A percentile compares a stretch with the other conserved stretches of the same genome.
Evolutionary conservation across 805 yeast species (phyloP).

Genomic region (Candida ovalis): DNA sequence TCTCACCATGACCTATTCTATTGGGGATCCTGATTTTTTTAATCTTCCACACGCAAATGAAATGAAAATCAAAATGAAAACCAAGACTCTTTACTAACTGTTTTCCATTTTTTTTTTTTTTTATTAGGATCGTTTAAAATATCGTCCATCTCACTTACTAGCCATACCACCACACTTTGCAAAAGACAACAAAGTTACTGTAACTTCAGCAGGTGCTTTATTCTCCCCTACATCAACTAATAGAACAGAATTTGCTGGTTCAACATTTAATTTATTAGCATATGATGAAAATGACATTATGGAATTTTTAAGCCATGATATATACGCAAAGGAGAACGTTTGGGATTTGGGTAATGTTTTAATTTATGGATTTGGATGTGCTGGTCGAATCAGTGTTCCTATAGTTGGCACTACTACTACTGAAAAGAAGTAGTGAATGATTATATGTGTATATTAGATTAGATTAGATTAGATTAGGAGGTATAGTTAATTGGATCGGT

Average conservation of each 20-base stretch:
- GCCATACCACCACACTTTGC: constrained; percentile 40
- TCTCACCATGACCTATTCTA: too few species aligned
- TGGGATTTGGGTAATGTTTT: constrained; percentile 70
- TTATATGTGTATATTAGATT: too few species aligned
- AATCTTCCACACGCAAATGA: too few species aligned
- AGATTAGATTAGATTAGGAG: too few species aligned
- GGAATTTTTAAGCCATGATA: constrained; percentile 59
- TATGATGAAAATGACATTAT: constrained; percentile 61
- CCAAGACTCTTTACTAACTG: too few species aligned
- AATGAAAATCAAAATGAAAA: too few species aligned
- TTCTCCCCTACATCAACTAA: constrained; percentile 48
- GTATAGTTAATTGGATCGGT: too few species aligned
- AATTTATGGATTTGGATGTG: constrained; percentile 51
- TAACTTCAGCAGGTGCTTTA: constrained; percentile 51
- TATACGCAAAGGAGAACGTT: constrained; percentile 60
- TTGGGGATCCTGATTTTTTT: too few species aligned
- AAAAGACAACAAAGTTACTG: constrained; percentile 28
- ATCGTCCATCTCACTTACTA: constrained; percentile 52
- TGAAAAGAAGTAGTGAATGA: too few species aligned
- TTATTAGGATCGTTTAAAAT: constrained; percentile 42
- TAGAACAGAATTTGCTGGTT: constrained; percentile 59
- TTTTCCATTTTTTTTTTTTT: too few species aligned
- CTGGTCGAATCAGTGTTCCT: constrained; percentile 39
- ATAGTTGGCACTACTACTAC: too few species aligned
- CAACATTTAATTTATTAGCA: constrained; percentile 60